A percentile compares a stretch with the other conserved stretches of the same genome.
These are phyloP conservation scores for Coniochaeta ligniaria DNA, from an alignment of 2,329 filamentous ascomycete genomes.

Conservation along the genomic window DNA sequence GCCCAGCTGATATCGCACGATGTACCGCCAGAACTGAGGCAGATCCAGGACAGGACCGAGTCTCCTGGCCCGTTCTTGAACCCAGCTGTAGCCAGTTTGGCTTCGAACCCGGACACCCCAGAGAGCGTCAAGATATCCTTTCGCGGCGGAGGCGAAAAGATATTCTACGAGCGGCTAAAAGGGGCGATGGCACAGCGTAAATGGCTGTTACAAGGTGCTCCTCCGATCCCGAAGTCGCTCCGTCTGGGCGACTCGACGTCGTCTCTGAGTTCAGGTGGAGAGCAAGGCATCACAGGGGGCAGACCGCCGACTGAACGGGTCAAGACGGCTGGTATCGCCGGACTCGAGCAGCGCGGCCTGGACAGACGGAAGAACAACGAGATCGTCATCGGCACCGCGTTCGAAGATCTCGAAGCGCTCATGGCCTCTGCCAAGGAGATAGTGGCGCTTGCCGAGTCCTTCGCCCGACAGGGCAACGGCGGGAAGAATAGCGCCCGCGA, in stretches of 20 bases:
- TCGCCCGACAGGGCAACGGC: conserved; percentile 61
- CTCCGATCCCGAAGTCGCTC: conserved; percentile 67
- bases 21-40: conserved; percentile 29
- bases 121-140: conserved; percentile 91
- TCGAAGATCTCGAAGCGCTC: conserved; percentile 90
- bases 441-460: conserved; percentile 82
- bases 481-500: conserved; percentile 52
- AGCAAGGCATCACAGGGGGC: conserved; percentile 2
- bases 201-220: conserved; percentile 87
- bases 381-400: conserved; percentile 83
- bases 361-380: conserved; percentile 90
- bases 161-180: conserved; percentile 85
- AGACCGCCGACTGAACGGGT: conserved; percentile 21
- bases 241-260: conserved; percentile 28
- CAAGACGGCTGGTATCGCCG: conserved; percentile 81
- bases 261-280: conserved; percentile 14
- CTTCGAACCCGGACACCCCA: conserved; percentile 43
- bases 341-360: conserved; percentile 77
- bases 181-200: conserved; percentile 85
- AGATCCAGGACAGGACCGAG: conserved; percentile 48
- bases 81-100: conserved; percentile 16
- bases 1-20: conserved; percentile 59
- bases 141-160: conserved; percentile 78
- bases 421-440: conserved; percentile 98
- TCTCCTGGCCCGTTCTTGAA: conserved; percentile 70